Evolutionary conservation across 73 alveolate genomes (phyloP).

Genomic region (Stentor coeruleus): DNA sequence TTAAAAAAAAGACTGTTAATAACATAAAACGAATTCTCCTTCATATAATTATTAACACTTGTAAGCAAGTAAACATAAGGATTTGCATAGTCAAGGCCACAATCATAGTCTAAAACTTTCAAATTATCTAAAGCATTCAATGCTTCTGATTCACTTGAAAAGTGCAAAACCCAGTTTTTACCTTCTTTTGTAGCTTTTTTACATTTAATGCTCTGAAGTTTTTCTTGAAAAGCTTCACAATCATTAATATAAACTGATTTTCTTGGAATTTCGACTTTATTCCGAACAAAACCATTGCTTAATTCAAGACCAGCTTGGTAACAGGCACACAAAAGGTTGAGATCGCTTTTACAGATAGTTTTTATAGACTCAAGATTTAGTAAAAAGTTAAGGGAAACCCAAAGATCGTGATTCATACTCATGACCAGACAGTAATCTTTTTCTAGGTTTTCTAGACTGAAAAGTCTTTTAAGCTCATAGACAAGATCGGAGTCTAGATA

Average conservation of each 20-base stretch:
- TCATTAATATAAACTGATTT: not conserved
- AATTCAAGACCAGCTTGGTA: not conserved
- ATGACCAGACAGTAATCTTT: not conserved
- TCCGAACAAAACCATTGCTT: not conserved
- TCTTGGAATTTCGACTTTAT: not conserved
- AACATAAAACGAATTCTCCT: too few relatives aligned
- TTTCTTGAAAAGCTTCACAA: not conserved
- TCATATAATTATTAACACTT: too few relatives aligned
- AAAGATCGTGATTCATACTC: conserved; percentile 5
- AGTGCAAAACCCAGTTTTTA: too few relatives aligned
- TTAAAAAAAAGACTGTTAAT: too few relatives aligned
- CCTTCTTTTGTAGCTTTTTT: too few relatives aligned
- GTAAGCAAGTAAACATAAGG: too few relatives aligned
- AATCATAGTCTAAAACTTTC: too few relatives aligned
- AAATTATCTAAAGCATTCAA: too few relatives aligned
- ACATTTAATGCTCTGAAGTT: too few relatives aligned
- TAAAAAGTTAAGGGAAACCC: not conserved
- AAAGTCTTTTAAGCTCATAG: not conserved
- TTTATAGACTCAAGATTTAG: not conserved
- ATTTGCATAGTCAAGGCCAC: too few relatives aligned
- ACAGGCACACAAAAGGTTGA: not conserved
- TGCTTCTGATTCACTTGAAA: too few relatives aligned
- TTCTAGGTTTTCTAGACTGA: not conserved
- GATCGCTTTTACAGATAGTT: not conserved
- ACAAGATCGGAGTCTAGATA: too few relatives aligned